A percentile compares a stretch with the other conserved stretches of the same genome.
These are phyloP conservation scores for Pichia sp. DNA, from an alignment of 1,139 yeast genomes.

Conservation along the genomic window DNA sequence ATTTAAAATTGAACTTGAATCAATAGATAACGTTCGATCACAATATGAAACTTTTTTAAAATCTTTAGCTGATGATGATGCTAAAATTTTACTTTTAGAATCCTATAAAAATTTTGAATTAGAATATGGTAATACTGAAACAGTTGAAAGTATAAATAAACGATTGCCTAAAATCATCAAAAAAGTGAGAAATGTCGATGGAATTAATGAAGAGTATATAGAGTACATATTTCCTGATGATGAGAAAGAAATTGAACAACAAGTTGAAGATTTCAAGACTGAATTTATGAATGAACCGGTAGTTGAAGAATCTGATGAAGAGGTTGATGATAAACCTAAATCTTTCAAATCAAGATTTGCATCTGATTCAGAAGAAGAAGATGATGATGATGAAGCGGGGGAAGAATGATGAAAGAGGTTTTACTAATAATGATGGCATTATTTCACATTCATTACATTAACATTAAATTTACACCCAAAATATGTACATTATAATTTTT, in stretches of 20 bases:
- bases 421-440: background rate
- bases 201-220: conserved; percentile 47
- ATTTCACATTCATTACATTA: background rate
- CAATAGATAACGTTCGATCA: conserved; percentile 44
- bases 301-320: conserved; percentile 46
- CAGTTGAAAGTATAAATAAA: conserved; percentile 33
- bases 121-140: conserved; percentile 48
- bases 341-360: conserved; percentile 10
- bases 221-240: conserved; percentile 71
- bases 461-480: background rate
- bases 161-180: conserved; percentile 56
- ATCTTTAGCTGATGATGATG: conserved; percentile 32
- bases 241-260: conserved; percentile 28
- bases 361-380: conserved; percentile 9
- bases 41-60: conserved; percentile 53
- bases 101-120: conserved; percentile 64
- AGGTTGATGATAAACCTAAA: background rate
- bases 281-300: conserved; percentile 43
- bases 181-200: conserved; percentile 39
- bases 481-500: background rate
- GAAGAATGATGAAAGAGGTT: background rate
- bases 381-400: background rate
- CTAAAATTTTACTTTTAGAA: conserved; percentile 49
- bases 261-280: conserved; percentile 14
- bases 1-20: conserved; percentile 44